Evolutionary conservation across 768 basidiomycete genomes (phyloP), one percentile per base, ranked within the genome.

Genomic region (Leccinum subgranulosum): DNA sequence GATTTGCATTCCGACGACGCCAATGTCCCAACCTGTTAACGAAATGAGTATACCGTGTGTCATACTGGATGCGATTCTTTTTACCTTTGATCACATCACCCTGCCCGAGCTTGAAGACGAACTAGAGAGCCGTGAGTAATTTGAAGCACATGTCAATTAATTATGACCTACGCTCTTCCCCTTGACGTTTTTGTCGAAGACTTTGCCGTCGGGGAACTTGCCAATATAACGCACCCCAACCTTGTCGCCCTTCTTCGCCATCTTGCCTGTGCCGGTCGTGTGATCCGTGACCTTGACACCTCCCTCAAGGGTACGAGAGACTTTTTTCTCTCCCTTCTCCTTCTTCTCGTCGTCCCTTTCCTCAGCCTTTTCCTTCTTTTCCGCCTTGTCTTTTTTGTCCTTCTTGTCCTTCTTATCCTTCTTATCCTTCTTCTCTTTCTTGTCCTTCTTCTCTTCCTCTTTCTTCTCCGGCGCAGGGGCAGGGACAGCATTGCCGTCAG

Each of bases 161-260:
- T 19, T 4, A 11, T 27, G 15, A 75, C 87, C 67, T 69, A 96
- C 91, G 25, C 94, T 92, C 66, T 88, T 87, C 64, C 95, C 95
- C 72, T 85, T 88, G 62, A 79, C 82, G 73, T 94, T 94, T 63
- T 81, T 77, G 75, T 94, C 92, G 63, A 94, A 94, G 19, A 85
- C 62, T 64, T 84, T 87, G 64, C 88, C 90, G 59, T 86, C 84
- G 52, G 76, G 72, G 45, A 97, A 79, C 77, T 94, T 96, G 63
- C 96, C 96, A 64, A 98, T 87, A 74, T 98, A 98, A 56, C 96
- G 80, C 88, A 98, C 91, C 54, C 77, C 78, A 50, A 97, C 81
- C 45, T 77, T 86, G 74, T 88, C 85, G 15, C 95, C 95, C 55
- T 85, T 83, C 79, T 95, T 97, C 17, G 91, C 94, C 66, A 80